These are phyloP conservation scores for Yarrowia phangngaensis DNA, from an alignment of 805 yeast species.

Conservation along the genomic window DNA sequence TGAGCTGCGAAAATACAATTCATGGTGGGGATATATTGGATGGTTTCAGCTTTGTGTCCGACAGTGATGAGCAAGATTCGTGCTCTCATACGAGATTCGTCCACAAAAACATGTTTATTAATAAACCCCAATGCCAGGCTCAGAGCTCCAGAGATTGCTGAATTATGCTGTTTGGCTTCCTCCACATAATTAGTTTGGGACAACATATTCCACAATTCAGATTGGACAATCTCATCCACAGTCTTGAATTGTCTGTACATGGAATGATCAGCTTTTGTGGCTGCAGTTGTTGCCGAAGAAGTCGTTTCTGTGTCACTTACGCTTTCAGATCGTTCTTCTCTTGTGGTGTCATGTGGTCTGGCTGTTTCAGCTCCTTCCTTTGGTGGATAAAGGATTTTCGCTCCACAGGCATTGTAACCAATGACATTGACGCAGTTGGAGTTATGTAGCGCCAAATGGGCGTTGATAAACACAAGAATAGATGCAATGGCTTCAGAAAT, in stretches of 20 bases:
- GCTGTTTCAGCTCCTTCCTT: slow-evolving; percentile 1
- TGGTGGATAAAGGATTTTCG: slow-evolving; percentile 65
- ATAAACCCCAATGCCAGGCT: slow-evolving; percentile 78
- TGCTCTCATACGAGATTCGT: slow-evolving; percentile 53
- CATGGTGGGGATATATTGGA: slow-evolving; percentile 90
- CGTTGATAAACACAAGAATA: slow-evolving; percentile 72
- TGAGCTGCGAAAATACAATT: slow-evolving; percentile 95
- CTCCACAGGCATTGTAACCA: slow-evolving; percentile 67
- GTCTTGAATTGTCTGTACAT: slow-evolving; percentile 83
- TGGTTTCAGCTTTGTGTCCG: slow-evolving; percentile 61
- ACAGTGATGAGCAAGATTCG: slow-evolving; percentile 61
- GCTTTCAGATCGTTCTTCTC: slow-evolving; percentile 13
- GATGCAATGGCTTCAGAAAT: slow-evolving; percentile 60
- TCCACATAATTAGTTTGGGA: slow-evolving; percentile 37
- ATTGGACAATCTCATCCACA: slow-evolving; percentile 69
- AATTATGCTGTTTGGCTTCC: slow-evolving; percentile 28
- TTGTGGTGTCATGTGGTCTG: slow-evolving; percentile 13
- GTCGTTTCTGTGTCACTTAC: slow-evolving; percentile 9
- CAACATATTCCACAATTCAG: slow-evolving; percentile 51
- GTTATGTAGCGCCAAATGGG: slow-evolving; percentile 80
- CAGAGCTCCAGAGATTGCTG: slow-evolving; percentile 67
- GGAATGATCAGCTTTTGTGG: slow-evolving; percentile 35
- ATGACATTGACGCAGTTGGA: slow-evolving; percentile 80
- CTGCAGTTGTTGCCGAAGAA: background rate
- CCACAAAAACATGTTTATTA: slow-evolving; percentile 57